Evolutionary conservation across 805 yeast genomes (phyloP), one percentile per base, ranked within the genome.

Genomic region (Wickerhamiella australiensis): DNA sequence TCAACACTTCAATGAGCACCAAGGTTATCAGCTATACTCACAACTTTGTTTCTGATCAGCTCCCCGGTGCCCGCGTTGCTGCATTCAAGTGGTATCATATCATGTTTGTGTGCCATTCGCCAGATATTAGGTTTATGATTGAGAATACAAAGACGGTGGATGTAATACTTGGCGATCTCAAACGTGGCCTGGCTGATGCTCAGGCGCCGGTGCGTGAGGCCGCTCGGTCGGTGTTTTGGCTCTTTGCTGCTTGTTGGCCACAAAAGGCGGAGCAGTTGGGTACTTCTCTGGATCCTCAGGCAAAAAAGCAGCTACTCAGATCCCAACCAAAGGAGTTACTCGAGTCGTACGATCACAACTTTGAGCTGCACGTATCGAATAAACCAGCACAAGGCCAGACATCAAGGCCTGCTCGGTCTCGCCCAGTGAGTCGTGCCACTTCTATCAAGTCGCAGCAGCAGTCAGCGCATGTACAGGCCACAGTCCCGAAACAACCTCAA

Each of bases 161-260:
- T 80, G 77, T 57, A 66, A 62, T 80, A 1, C 79, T 70, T 29
- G 75, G 70, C 43, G 68, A 79, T 54, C 59, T 85, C 1, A 53
- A 66, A 2, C 79, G 76, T 56, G 80, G 90, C 18, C 67, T 92
- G 0, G 61, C 76, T 0, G 97, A 88, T 62, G 85, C 95, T 0
- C 82, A 82, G 52, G 85, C 88, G 0, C 68, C 75, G 0, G 96
- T 85, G 0, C 73, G 96, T 55, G 94, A 79, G 57, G 68, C 77
- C 0, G 83, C 81, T 68, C 74, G 95, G 61, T 68, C 70, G 2
- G 71, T 86, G 0, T 90, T 74, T 58, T 88, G 96, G 96, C 68
- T 75, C 12, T 73, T 77, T 50, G 73, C 72, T 56, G 69, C 68
- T 18, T 59, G 72, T 5, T 82, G 77, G 65, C 82, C 85, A 0